These are phyloP conservation scores for Peronospora belbahrii DNA, from an alignment of 352 stramenopile species.

Conservation along the genomic window DNA sequence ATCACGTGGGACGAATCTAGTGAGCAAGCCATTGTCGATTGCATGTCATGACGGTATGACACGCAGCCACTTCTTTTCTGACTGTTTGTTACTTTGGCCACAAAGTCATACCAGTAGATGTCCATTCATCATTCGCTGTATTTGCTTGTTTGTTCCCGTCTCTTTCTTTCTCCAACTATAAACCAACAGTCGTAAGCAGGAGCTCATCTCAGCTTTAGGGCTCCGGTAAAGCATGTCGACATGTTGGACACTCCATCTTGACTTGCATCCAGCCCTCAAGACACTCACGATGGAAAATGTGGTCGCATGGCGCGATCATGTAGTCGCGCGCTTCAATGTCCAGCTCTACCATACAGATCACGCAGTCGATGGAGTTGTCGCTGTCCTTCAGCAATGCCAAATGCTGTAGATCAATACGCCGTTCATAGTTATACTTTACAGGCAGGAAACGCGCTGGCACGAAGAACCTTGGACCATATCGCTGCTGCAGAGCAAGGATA, in stretches of 20 bases:
- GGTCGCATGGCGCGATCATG: slow-evolving; percentile 95
- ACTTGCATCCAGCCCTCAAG: slow-evolving; percentile 96
- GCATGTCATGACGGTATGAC: slow-evolving; percentile 12
- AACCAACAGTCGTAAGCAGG: slow-evolving; percentile 5
- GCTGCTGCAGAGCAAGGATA: slow-evolving; percentile 88
- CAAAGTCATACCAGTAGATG: neutral
- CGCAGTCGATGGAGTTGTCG: slow-evolving; percentile 66
- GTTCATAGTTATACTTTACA: slow-evolving; percentile 96
- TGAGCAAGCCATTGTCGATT: slow-evolving; percentile 7
- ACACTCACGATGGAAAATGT: slow-evolving; percentile 93
- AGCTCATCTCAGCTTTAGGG: slow-evolving; percentile 39
- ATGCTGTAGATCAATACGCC: slow-evolving; percentile 65
- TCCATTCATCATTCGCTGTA: slow-evolving; percentile 18
- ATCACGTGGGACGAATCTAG: neutral
- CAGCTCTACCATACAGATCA: slow-evolving; percentile 85
- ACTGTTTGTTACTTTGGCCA: slow-evolving; percentile 2
- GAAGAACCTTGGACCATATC: slow-evolving; percentile 92
- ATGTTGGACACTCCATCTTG: slow-evolving; percentile 96
- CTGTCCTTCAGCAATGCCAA: slow-evolving; percentile 61
- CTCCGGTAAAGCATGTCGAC: slow-evolving; percentile 85
- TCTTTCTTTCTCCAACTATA: slow-evolving; percentile 18
- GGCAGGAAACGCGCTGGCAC: slow-evolving; percentile 92
- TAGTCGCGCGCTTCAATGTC: slow-evolving; percentile 83
- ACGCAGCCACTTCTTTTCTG: slow-evolving; percentile 1
- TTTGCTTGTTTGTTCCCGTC: slow-evolving; percentile 16